Evolutionary conservation across 1,284 basidiomycete genomes (phyloP), one percentile per base, ranked within the genome.

Genomic region (Caloboletus inedulis): DNA sequence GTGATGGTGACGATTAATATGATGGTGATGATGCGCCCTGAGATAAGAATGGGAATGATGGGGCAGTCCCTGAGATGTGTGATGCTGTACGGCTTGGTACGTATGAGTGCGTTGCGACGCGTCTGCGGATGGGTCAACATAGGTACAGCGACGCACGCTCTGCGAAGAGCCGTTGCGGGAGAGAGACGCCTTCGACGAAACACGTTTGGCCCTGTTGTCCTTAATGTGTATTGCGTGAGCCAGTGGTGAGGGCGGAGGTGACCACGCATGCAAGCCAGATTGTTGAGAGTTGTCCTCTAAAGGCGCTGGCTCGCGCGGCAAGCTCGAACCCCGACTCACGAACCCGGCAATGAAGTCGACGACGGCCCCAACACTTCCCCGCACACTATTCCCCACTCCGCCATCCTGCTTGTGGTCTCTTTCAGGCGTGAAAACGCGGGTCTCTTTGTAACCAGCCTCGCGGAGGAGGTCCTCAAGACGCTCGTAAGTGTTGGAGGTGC

Each of bases 361-460:
- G 27, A 85, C 79, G 3, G 78, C 77, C 35, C 75, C 78, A 14
- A 84, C 74, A n/a, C 79, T 75, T 29, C 70, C 66, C 18, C 65
- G 59, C 49, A 64, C 49, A 43, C 56, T 59, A 8, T 45, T 58
- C 37, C 62, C 62, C 34, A 59, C 57, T 49, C 60, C 56, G 19
- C 57, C 57, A 47, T 65, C 68, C 18, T 62, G 58, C 61, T 62
- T 55, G 43, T 81, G 77, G 58, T 92, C 89, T 0, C 77, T 74
- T 68, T 93, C 89, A 7, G 92, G 91, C 0, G 92, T 92, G 62
- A 90, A 89, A 16, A 94, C 78, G 30, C 91, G 78, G 0, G 91
- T 93, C 66, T 94, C 91, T 68, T 91, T 92, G 76, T 93, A 94
- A 4, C 91, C 91, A 0, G 90, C 90, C 65, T 92, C 87, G 49